Evolutionary conservation across 148 eudicot species (phyloP), one percentile per base, ranked within the genome.

Genomic region (Mesembryanthemum crystallinum): DNA sequence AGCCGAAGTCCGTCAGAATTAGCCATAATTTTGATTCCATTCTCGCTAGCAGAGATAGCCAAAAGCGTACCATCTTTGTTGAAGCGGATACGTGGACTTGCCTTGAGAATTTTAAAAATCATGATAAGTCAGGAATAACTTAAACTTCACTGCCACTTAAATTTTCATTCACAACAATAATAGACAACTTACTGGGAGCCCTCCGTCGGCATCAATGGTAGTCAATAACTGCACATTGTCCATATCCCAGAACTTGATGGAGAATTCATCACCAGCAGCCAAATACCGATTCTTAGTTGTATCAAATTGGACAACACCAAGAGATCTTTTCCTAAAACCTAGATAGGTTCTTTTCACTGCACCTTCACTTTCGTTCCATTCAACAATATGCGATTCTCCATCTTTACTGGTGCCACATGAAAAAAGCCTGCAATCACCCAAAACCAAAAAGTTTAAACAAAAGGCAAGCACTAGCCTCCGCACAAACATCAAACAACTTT

Each of bases 291-390:
- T 90, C 73, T 80, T 87, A 70, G 89, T 87, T 24, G 92, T 87
- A 83, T 90, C 93, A 77, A 94, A 94, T 62, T 91, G 97, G 63
- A 94, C 88, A 77, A 89, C 90, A 67, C 90, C 94, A 70, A 82
- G 64, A 64, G 97, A 88, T 47, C 84, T 81, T 76, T 91, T 91
- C 47, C 91, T 78, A 43, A 91, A 88, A 42, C 97, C 97, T 68
- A 69, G 85, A 77, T 91, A 94, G 54, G 87, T 90, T 85, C 97
- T 89, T 76, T 86, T 84, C 75, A 91, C 87, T 62, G 89, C 87
- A 49, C 94, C 94, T 85, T 94, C 98, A 83, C 90, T 89, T 75
- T 91, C 94, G 81, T 91, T 94, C 98, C 98, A 94, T 84, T 94
- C 98, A 74, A 90, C 94, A 71, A 94, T 83, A 80, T 88, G 89